Base-by-base conservation (phyloP, 202 grass and related monocot genomes). In the Eragrostis tef region DNA sequence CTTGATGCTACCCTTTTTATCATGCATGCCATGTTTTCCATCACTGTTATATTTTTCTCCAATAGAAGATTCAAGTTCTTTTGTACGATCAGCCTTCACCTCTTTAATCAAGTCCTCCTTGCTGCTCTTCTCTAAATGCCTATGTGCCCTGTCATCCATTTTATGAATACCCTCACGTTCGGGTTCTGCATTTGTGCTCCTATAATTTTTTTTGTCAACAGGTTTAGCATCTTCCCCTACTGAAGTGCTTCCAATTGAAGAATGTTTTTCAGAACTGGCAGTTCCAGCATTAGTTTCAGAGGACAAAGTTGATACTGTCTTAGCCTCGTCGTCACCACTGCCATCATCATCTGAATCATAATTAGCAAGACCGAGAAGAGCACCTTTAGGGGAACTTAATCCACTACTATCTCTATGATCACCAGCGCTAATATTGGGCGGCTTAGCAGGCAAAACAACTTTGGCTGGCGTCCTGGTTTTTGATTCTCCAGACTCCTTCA, bases 341-440 rank as follows among this genome's bases (percentile, higher is more conserved):
- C 84, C 78, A 88, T 99, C 92, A 6, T 94, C 90, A 90, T 99
- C 96, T 73, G 96, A 94, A 89, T 89, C 90, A 81, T 99, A 99
- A 91, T 77, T 93, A 88, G 90, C 89, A 81, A 99, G 93, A 81
- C 96, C 93, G 42, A 99, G 93, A 87, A 99, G 83, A 79, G 88
- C 83, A 65, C 90, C 96, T 71, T 81, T 81, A 86, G 84, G 78
- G 68, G 84, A 87, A 46, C 46, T 85, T 85, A 83, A 63, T 64
- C 25, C 76, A 75, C 24, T 70, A 69, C 79, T 77, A 52, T 78
- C 69, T 74, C 20, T 63, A 87, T 13, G 34, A 74, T 59, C 79
- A 79, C 62, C 77, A 60, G 66, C 47, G 45, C 41, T 66, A 57
- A 36, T 82, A 78, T 83, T 84, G 21, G 58, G 73, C 70, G 87